phyloP scores from a whole-genome alignment of 2,329 filamentous ascomycete genomes.

The Penicillium sp. region DNA sequence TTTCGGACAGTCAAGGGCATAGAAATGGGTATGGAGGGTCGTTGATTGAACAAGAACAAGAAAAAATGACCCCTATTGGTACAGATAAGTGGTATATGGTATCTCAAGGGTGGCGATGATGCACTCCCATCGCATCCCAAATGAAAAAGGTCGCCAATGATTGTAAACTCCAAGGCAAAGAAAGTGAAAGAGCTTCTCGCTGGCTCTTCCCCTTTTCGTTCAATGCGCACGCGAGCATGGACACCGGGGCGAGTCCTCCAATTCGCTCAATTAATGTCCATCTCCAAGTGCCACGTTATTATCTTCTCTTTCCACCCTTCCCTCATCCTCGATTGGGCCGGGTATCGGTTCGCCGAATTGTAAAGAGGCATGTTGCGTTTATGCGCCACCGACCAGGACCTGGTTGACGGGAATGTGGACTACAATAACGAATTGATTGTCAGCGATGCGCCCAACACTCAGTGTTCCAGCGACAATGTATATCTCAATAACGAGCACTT shows the following conservation, averaged over 20 bases:
- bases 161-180: constrained; percentile 17
- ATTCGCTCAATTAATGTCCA: not conserved
- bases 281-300: not conserved
- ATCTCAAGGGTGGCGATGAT: constrained; percentile 27
- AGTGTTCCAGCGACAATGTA: not conserved
- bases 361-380: constrained; percentile 12
- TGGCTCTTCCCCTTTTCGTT: not conserved
- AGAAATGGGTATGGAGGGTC: constrained; percentile 10
- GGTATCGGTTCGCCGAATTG: not conserved
- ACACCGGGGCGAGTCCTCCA: not conserved
- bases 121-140: constrained; percentile 21
- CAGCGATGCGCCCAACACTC: constrained; percentile 12
- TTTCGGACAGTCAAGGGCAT: not conserved
- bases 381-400: constrained; percentile 52
- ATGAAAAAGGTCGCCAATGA: constrained; percentile 15
- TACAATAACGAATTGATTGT: constrained; percentile 22
- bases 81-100: constrained; percentile 28
- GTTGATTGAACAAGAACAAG: constrained; percentile 22
- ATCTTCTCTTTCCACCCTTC: not conserved
- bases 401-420: constrained; percentile 56
- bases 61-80: constrained; percentile 22
- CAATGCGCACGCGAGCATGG: constrained; percentile 2
- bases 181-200: constrained; percentile 1
- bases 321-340: not conserved
- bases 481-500: constrained; percentile 28